phyloP scores from a whole-genome alignment of 2,329 filamentous ascomycete species.

The Fusarium agapanthi region DNA sequence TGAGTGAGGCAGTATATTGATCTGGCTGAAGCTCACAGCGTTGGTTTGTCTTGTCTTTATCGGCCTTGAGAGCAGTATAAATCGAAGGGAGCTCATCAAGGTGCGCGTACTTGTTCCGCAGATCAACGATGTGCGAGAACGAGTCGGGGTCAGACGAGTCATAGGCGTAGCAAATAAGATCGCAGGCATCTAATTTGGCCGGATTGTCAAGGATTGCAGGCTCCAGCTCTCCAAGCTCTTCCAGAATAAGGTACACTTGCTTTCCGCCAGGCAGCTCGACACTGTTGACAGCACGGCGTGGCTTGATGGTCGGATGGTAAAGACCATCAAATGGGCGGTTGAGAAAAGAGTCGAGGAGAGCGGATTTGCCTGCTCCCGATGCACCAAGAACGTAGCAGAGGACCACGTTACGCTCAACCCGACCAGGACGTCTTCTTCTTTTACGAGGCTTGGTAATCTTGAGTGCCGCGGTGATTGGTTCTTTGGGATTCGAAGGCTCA shows the following conservation, averaged over 20 bases:
- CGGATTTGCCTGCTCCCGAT: constrained; percentile 87
- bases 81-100: constrained; percentile 90
- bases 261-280: constrained; percentile 96
- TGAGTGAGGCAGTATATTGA: constrained; percentile 83
- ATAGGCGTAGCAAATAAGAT: constrained; percentile 94
- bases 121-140: constrained; percentile 87
- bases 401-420: constrained; percentile 93
- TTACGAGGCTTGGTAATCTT: constrained; percentile 95
- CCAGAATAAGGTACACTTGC: constrained; percentile 94
- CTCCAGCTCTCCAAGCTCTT: constrained; percentile 95
- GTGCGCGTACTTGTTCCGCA: constrained; percentile 81
- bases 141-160: constrained; percentile 97
- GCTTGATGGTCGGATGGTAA: constrained; percentile 94
- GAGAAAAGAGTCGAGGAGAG: constrained; percentile 89
- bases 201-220: constrained; percentile 93
- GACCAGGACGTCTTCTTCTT: constrained; percentile 79
- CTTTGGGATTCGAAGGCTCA: constrained; percentile 79
- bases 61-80: constrained; percentile 93
- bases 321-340: constrained; percentile 84
- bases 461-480: constrained; percentile 81
- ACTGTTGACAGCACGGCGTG: constrained; percentile 91
- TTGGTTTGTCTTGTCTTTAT: constrained; percentile 97
- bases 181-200: constrained; percentile 88
- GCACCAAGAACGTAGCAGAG: constrained; percentile 92
- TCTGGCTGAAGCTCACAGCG: constrained; percentile 90